Evolutionary conservation across 805 yeast genomes (phyloP).

Genomic region (Monosporozyma servazzii): DNA sequence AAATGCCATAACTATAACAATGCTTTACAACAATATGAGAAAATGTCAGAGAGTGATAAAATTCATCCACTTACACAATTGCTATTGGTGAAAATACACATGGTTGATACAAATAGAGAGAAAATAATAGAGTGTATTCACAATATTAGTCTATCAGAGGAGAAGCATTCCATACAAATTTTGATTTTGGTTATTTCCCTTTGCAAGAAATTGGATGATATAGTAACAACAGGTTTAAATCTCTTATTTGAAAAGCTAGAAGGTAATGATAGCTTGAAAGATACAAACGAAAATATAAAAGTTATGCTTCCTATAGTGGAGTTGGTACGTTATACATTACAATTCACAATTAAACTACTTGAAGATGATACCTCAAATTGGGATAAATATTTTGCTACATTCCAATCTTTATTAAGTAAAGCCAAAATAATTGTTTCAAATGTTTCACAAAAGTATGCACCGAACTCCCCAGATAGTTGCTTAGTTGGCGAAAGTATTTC

Average conservation of each 20-base stretch:
- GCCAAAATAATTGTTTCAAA: slow-evolving; percentile 9
- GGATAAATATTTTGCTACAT: not conserved
- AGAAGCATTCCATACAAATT: slow-evolving; percentile 28
- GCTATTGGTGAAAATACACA: slow-evolving; percentile 23
- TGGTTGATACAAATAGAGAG: slow-evolving; percentile 10
- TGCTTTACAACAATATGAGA: slow-evolving; percentile 16
- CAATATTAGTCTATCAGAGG: slow-evolving; percentile 28
- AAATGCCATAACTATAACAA: slow-evolving; percentile 14
- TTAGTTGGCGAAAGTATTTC: slow-evolving; percentile 13
- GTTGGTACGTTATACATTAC: slow-evolving; percentile 27
- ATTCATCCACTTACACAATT: slow-evolving; percentile 27
- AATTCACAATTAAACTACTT: slow-evolving; percentile 23
- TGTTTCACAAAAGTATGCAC: slow-evolving; percentile 8
- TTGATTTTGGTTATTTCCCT: slow-evolving; percentile 29
- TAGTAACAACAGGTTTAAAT: slow-evolving; percentile 22
- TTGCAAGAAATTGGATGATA: slow-evolving; percentile 17
- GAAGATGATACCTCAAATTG: slow-evolving; percentile 8
- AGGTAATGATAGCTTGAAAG: slow-evolving; percentile 2
- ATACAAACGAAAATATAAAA: not conserved
- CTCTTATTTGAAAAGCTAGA: slow-evolving; percentile 22
- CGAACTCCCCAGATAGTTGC: slow-evolving; percentile 24
- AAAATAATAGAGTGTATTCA: slow-evolving; percentile 21
- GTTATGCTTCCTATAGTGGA: slow-evolving; percentile 15
- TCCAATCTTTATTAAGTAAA: slow-evolving; percentile 3
- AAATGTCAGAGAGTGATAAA: slow-evolving; percentile 20